Conservation (phyloP, 139 green algal species). For the Pleodorina starrii region DNA sequence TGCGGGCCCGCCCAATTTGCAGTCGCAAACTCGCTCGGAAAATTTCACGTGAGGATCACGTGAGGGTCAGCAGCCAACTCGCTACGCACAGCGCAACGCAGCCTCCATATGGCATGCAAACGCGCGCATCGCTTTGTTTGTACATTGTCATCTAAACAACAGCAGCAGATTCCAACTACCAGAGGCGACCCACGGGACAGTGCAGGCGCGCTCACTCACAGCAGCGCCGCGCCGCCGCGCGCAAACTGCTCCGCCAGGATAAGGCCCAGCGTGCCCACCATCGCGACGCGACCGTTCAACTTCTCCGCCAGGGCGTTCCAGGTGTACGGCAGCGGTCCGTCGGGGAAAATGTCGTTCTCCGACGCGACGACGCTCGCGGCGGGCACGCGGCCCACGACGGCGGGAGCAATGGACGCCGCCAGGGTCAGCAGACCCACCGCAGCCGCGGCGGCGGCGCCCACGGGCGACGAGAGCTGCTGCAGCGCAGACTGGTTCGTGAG, state of each 20-base stretch:
- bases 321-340: constrained; percentile 41
- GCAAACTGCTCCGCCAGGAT: constrained; percentile 33
- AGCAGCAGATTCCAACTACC: too few species aligned
- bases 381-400: constrained; percentile 14
- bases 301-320: constrained; percentile 49
- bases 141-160: too few species aligned
- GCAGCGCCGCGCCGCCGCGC: constrained; percentile 7
- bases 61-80: too few species aligned
- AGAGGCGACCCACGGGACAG: neutral
- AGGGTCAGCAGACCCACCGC: neutral
- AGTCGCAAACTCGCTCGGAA: too few species aligned
- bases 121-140: too few species aligned
- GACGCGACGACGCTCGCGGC: neutral
- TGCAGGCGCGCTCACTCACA: too few species aligned
- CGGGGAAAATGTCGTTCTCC: neutral
- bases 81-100: too few species aligned
- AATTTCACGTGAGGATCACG: too few species aligned
- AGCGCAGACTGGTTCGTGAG: constrained; percentile 17
- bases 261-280: constrained; percentile 41
- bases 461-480: constrained; percentile 4
- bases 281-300: constrained; percentile 38
- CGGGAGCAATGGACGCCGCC: constrained; percentile 27
- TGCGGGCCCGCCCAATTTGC: too few species aligned
- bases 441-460: neutral
- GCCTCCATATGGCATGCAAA: too few species aligned